phyloP scores from a whole-genome alignment of 768 basidiomycete genomes.

The Galerina sulciceps region DNA sequence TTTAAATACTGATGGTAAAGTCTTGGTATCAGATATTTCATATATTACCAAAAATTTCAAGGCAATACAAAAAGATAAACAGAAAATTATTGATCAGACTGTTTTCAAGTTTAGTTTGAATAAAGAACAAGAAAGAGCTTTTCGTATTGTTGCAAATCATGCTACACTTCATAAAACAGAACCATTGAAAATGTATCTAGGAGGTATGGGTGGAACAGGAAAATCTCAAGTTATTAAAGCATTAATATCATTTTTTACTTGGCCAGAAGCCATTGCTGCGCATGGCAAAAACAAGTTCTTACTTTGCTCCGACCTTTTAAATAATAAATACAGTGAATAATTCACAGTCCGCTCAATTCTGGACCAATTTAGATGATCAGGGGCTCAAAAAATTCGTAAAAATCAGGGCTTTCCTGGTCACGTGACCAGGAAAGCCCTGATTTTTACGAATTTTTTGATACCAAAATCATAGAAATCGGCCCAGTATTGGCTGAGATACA shows the following conservation, averaged over 20 bases:
- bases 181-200: slow-evolving; percentile 34
- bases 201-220: slow-evolving; percentile 37
- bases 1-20: neutral
- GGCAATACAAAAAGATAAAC: slow-evolving; percentile 14
- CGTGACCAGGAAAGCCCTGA: too few relatives aligned
- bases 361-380: too few relatives aligned
- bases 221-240: slow-evolving; percentile 36
- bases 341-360: too few relatives aligned
- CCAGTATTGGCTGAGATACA: too few relatives aligned
- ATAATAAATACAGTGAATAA: too few relatives aligned
- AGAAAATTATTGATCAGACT: neutral
- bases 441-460: too few relatives aligned
- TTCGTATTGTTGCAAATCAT: slow-evolving; percentile 34
- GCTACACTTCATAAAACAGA: slow-evolving; percentile 2
- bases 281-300: too few relatives aligned
- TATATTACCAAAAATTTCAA: slow-evolving; percentile 2
- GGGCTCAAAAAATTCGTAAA: too few relatives aligned
- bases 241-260: slow-evolving; percentile 23
- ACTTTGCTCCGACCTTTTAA: too few relatives aligned
- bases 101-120: slow-evolving; percentile 23
- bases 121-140: slow-evolving; percentile 33
- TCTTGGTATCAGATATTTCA: neutral
- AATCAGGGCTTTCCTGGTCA: too few relatives aligned
- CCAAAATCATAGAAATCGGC: too few relatives aligned
- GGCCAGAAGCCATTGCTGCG: too few relatives aligned